Conservation (phyloP, 257 asterid species). For the Thymus mandschuricus region DNA sequence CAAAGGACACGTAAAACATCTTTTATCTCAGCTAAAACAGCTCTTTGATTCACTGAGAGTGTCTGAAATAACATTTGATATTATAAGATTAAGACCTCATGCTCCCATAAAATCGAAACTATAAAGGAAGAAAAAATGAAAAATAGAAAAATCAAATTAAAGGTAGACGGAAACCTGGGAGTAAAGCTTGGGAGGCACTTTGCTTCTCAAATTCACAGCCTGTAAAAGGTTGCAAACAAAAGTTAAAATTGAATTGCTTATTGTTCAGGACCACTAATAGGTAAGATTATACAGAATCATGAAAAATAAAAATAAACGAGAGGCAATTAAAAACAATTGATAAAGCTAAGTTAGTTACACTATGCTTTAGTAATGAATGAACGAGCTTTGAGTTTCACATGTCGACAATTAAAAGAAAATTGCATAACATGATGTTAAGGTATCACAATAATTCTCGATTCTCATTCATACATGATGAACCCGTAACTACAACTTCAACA, state of each 20-base stretch:
- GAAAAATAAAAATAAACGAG: slow-evolving; percentile 8
- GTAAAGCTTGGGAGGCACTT: slow-evolving; percentile 43
- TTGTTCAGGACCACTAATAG: neutral
- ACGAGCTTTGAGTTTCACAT: neutral
- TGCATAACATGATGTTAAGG: neutral
- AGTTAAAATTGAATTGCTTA: slow-evolving; percentile 13
- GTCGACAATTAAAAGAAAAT: neutral
- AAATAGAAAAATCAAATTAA: slow-evolving; percentile 4
- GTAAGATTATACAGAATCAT: neutral
- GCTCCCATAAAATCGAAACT: neutral
- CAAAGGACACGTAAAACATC: slow-evolving; percentile 67
- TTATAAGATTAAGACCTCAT: slow-evolving; percentile 14
- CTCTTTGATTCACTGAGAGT: slow-evolving; percentile 57
- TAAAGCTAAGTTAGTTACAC: neutral
- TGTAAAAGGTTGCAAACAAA: slow-evolving; percentile 37
- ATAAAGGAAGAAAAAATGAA: neutral
- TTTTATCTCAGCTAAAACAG: slow-evolving; percentile 64
- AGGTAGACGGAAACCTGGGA: slow-evolving; percentile 49
- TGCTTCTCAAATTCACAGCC: slow-evolving; percentile 74
- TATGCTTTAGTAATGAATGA: neutral
- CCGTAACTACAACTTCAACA: neutral
- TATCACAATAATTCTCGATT: neutral
- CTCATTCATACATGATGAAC: too few species aligned
- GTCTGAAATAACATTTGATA: slow-evolving; percentile 41
- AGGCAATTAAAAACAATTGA: neutral